Conservation (phyloP, 805 yeast genomes). For the Sugiyamaella chiloensis region DNA sequence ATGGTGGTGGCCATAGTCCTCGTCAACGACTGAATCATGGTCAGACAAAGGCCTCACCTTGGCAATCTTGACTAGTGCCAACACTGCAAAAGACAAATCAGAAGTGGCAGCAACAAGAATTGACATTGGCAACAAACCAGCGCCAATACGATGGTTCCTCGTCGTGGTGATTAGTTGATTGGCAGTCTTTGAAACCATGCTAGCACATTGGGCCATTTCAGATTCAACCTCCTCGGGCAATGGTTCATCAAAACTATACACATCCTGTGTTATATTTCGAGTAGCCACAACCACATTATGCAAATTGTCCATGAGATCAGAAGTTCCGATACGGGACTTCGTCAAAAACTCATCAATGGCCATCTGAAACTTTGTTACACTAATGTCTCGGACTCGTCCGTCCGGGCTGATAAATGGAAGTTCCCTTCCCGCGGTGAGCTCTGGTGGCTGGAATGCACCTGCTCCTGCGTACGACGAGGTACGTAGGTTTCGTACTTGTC, state of each 20-base stretch:
- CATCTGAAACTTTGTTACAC: slow-evolving; percentile 31
- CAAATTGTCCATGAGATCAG: slow-evolving; percentile 31
- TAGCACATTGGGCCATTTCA: slow-evolving; percentile 27
- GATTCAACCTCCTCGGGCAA: slow-evolving; percentile 16
- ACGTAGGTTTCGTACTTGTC: slow-evolving; percentile 28
- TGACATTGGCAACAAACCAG: slow-evolving; percentile 62
- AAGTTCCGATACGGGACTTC: slow-evolving; percentile 29
- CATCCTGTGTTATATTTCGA: slow-evolving; percentile 26
- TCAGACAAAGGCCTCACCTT: slow-evolving; percentile 21
- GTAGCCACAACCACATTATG: slow-evolving; percentile 36
- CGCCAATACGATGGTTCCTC: slow-evolving; percentile 65
- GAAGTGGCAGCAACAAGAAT: slow-evolving; percentile 72
- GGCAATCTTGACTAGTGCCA: slow-evolving; percentile 38
- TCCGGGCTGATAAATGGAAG: slow-evolving; percentile 20
- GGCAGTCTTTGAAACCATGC: slow-evolving; percentile 59
- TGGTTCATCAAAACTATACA: slow-evolving; percentile 7
- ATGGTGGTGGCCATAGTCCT: background rate
- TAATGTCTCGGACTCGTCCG: slow-evolving; percentile 30
- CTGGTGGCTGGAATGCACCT: slow-evolving; percentile 12
- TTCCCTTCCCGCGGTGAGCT: slow-evolving; percentile 16
- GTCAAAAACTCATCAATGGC: slow-evolving; percentile 34
- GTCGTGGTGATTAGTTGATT: slow-evolving; percentile 75
- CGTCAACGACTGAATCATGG: slow-evolving; percentile 2
- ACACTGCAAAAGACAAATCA: slow-evolving; percentile 62
- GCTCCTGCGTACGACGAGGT: slow-evolving; percentile 24